Conservation (phyloP, 2,329 filamentous ascomycete species). For the Magnaporthiopsis incrustans region DNA sequence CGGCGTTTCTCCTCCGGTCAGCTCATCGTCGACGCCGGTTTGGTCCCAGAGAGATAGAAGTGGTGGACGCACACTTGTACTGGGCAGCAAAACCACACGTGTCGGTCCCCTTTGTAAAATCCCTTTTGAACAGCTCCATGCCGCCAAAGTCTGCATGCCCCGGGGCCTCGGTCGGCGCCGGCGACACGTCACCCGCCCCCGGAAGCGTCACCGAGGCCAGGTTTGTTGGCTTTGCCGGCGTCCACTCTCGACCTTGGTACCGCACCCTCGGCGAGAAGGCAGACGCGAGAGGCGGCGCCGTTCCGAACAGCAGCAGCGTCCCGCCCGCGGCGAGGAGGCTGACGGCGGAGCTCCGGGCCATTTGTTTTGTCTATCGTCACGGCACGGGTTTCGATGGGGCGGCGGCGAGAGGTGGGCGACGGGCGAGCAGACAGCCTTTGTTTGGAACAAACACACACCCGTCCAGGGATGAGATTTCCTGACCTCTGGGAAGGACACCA, state of each 20-base stretch:
- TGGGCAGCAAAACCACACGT: conserved; percentile 7
- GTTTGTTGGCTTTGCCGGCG: conserved; percentile 1
- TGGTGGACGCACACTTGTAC: background rate
- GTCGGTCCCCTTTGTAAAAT: conserved; percentile 3
- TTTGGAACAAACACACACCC: background rate
- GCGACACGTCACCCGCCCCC: background rate
- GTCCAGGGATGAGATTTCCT: background rate
- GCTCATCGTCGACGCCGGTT: background rate
- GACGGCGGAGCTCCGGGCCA: background rate
- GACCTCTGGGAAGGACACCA: background rate
- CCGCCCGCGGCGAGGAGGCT: background rate
- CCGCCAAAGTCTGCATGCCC: conserved; percentile 1
- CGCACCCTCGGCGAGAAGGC: background rate
- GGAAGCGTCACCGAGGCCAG: background rate
- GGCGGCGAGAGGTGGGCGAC: background rate
- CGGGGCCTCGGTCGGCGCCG: conserved; percentile 1
- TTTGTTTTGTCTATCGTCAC: background rate
- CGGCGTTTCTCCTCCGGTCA: background rate
- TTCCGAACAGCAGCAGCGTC: background rate
- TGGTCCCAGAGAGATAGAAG: background rate
- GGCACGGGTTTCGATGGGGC: background rate
- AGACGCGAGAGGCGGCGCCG: background rate
- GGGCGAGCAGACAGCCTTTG: background rate
- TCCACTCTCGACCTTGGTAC: background rate
- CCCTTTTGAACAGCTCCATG: conserved; percentile 5